Percentiles rank a stretch among this genome's conserved stretches.
Conservation (phyloP, 768 basidiomycete genomes). For the Grammothele lineata region DNA sequence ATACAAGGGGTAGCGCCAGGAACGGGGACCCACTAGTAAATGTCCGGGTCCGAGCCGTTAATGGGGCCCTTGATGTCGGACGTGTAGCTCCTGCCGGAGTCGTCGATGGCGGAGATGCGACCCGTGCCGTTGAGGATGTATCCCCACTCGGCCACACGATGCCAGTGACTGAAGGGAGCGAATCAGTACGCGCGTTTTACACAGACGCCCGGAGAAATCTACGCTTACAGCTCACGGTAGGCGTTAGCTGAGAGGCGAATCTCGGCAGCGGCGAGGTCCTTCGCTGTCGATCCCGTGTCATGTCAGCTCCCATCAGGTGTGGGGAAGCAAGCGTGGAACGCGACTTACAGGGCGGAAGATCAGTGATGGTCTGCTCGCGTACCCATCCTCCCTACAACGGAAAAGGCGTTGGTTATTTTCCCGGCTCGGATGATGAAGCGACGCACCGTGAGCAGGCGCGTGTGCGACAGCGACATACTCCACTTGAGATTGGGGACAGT, state of each 20-base stretch:
- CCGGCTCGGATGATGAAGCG: background rate
- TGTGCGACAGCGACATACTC: slow-evolving; percentile 24
- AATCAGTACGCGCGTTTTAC: background rate
- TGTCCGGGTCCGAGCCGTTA: slow-evolving; percentile 19
- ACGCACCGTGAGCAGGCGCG: slow-evolving; percentile 21
- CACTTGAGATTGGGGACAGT: slow-evolving; percentile 24
- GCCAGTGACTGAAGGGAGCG: slow-evolving; percentile 20
- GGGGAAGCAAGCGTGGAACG: background rate
- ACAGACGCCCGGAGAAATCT: background rate
- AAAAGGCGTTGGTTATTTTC: background rate
- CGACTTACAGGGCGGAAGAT: slow-evolving; percentile 24
- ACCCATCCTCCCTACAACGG: slow-evolving; percentile 24
- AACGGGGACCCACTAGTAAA: slow-evolving; percentile 20
- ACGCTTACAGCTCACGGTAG: slow-evolving; percentile 22
- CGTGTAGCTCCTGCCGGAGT: slow-evolving; percentile 19
- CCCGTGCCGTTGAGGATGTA: slow-evolving; percentile 24
- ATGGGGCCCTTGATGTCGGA: slow-evolving; percentile 21
- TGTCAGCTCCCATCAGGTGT: background rate
- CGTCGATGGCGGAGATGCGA: slow-evolving; percentile 23
- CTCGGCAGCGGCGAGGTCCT: slow-evolving; percentile 24
- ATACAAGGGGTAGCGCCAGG: background rate
- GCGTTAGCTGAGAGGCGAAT: slow-evolving; percentile 20
- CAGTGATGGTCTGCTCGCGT: slow-evolving; percentile 24
- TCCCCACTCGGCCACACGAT: slow-evolving; percentile 26
- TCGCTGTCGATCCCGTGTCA: slow-evolving; percentile 16